phyloP scores from a whole-genome alignment of 305 asterid species.

The Plantago coronopus region DNA sequence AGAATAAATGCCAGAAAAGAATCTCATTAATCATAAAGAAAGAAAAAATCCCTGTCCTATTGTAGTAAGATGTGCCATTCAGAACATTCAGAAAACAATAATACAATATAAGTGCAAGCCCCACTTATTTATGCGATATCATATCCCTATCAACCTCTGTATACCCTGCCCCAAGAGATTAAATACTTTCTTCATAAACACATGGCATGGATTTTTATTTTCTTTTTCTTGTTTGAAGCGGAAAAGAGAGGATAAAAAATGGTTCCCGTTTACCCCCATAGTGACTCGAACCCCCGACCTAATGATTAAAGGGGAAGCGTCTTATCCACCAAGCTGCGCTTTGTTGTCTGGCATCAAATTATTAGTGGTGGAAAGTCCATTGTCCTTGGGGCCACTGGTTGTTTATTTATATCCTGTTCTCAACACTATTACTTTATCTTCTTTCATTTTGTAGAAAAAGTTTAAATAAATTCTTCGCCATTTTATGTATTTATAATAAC shows the following conservation, averaged over 20 bases:
- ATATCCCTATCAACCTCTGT: too few species aligned
- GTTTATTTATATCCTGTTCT: not conserved
- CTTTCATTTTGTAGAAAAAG: not conserved
- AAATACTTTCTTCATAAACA: not conserved
- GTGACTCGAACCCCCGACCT: too few species aligned
- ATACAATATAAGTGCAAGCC: not conserved
- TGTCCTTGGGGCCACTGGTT: not conserved
- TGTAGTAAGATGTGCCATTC: not conserved
- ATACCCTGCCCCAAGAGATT: too few species aligned
- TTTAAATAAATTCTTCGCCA: too few species aligned
- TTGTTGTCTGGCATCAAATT: too few species aligned
- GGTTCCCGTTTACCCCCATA: too few species aligned
- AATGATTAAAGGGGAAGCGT: too few species aligned
- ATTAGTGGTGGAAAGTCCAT: not conserved
- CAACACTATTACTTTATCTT: not conserved
- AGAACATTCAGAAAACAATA: not conserved
- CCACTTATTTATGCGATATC: too few species aligned
- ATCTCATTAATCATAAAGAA: not conserved
- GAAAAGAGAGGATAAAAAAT: too few species aligned
- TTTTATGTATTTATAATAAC: too few species aligned
- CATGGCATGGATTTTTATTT: not conserved
- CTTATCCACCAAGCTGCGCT: too few species aligned
- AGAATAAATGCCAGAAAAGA: constrained; percentile 11
- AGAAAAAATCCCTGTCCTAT: not conserved
- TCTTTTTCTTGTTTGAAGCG: too few species aligned